Base-by-base conservation (phyloP, 257 asterid genomes). In the Solanum appendiculatum region DNA sequence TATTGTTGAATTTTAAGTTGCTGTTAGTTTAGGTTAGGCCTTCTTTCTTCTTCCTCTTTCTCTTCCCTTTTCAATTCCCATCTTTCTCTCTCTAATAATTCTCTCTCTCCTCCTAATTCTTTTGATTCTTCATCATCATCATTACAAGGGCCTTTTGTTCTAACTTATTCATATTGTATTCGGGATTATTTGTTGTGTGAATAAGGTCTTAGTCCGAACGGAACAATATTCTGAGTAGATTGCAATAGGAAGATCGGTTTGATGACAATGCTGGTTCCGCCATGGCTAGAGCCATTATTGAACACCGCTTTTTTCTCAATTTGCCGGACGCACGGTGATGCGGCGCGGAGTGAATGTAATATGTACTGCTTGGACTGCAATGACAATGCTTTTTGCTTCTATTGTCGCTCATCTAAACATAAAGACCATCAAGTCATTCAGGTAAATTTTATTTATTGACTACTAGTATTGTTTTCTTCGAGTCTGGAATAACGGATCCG, bases 401-500 rank as follows among this genome's bases (percentile, higher is more conserved):
- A 94, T 80, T 97, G 98, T 89, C 95, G 99, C 58, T 93, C 98
- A 14, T 93, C 99, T 3, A 91, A 87, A 87, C 99, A 97, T 92
- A 90, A 90, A 46, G 98, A 97, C 69, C 99, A 97, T 92, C 99
- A 92, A 90, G 98, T 97, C 3, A 94, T 97, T 86, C 99, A 97
- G 98, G 99, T 94, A 18, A 29, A 72, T 25, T 15, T 15, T 66
- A 29, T 68, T n/a, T 5, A 0, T 16, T 16, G 16, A 44, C 5
- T 44, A 1, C 54, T 44, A 4, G 0, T 13, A 44, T 44, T 44
- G 54, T n/a, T n/a, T n/a, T n/a, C n/a, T n/a, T n/a, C n/a, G n/a
- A n/a, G n/a, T n/a, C n/a, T n/a, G n/a, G n/a, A n/a, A n/a, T n/a
- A n/a, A n/a, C 18, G 16, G 34, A 12, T 27, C 5, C 6, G n/a